Evolutionary conservation across 2,329 filamentous ascomycete species (phyloP), one percentile per base, ranked within the genome.

Genomic region (Zymoseptoria ardabiliae): DNA sequence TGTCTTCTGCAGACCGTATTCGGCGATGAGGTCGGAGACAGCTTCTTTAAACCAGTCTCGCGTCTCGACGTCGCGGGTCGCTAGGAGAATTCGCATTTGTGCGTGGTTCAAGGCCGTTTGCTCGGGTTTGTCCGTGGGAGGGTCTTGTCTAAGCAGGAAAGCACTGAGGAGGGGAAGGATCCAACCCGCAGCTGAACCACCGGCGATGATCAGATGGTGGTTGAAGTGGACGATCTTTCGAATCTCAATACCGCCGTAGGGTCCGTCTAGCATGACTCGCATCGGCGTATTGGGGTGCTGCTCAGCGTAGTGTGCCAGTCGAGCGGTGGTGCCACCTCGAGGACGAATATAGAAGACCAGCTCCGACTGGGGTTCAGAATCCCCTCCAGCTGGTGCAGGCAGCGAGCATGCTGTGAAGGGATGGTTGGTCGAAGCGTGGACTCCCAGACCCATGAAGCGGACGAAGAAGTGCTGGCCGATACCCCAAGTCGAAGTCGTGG

Each of bases 341-440:
- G 77, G 77, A 6, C 78, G 76, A 23, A 85, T 74, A 63, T 82
- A 83, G 66, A 85, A 84, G 2, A 79, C 72, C 3, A 85, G 71
- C 51, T 80, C 75, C 6, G 71, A 72, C 7, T 61, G 4, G 1
- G 60, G 58, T 54, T 63, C 61, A 53, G 62, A 61, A 41, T 54
- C 61, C 45, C 63, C 58, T 10, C 2, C 22, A 9, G 63, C 59
- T 35, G 63, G 62, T 5, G 59, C 61, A 0, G 81, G 77, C 0
- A 80, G 62, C 2, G 81, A 83, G 67, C 79, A 80, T 55, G 82
- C 79, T 1, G 81, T 83, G 66, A 85, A 84, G 0, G 82, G 82
- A 58, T 84, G 82, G 0, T 78, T 69, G 0, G 79, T 79, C 2
- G 81, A 66, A 2, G 75, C 66, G 58, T 80, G 74, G 2, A 75